phyloP scores from a whole-genome alignment of 768 basidiomycete species.

The Tylopilus subfusipes region DNA sequence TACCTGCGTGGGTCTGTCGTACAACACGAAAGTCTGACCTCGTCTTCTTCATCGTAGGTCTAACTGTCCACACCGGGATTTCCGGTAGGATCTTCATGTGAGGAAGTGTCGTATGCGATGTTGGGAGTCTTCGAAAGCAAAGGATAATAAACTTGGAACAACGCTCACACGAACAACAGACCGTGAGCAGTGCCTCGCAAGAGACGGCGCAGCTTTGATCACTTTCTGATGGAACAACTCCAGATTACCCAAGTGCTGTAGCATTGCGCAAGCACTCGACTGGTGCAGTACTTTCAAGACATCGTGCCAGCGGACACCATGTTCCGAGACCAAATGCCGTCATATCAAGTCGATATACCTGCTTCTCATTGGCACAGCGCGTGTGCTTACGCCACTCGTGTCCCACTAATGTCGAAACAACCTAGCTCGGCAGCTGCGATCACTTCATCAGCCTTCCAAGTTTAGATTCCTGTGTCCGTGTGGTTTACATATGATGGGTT shows the following conservation, averaged over 20 bases:
- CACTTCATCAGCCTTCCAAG: not conserved
- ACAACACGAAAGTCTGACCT: not conserved
- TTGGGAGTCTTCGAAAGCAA: not conserved
- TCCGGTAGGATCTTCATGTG: constrained; percentile 1
- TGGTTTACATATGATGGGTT: not conserved
- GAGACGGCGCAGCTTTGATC: not conserved
- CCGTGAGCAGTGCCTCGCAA: not conserved
- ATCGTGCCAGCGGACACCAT: not conserved
- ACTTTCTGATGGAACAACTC: not conserved
- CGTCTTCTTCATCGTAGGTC: not conserved
- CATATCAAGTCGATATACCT: not conserved
- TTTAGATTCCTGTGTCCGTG: not conserved
- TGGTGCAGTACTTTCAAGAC: not conserved
- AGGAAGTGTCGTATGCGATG: not conserved
- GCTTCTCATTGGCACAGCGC: not conserved
- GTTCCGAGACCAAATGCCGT: not conserved
- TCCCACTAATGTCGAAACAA: not conserved
- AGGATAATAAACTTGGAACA: constrained; percentile 1
- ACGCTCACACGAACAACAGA: not conserved
- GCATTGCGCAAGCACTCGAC: not conserved
- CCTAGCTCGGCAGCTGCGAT: not conserved
- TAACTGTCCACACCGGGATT: not conserved
- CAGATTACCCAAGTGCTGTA: not conserved
- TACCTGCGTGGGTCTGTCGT: not conserved
- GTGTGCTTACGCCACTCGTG: not conserved